phyloP scores from a whole-genome alignment of 2,329 filamentous ascomycete genomes.

The Pseudogymnoascus sp. region DNA sequence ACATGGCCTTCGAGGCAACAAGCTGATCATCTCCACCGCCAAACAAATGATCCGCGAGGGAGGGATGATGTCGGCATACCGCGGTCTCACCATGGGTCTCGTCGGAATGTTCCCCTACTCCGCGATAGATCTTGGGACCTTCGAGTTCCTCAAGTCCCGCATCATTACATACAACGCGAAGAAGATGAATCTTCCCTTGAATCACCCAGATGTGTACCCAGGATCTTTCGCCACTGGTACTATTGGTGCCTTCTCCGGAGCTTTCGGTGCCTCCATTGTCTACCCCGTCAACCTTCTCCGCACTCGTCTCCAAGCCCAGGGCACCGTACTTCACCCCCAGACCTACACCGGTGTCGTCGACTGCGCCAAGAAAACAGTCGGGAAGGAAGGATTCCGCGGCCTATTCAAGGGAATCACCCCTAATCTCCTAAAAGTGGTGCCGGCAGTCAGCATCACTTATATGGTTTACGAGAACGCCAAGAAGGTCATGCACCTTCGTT shows the following conservation, averaged over 20 bases:
- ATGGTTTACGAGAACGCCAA: conserved; percentile 90
- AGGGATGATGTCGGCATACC: conserved; percentile 71
- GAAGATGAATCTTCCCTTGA: conserved; percentile 63
- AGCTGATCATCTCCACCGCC: conserved; percentile 73
- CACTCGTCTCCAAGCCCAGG: conserved; percentile 87
- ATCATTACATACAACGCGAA: conserved; percentile 65
- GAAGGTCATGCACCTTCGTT: conserved; percentile 44
- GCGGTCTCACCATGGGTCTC: conserved; percentile 86
- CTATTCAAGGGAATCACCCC: conserved; percentile 93
- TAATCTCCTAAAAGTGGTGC: conserved; percentile 91
- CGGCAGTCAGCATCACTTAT: conserved; percentile 91
- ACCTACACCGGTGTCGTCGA: conserved; percentile 90
- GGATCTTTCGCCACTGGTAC: conserved; percentile 78
- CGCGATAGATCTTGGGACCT: conserved; percentile 91
- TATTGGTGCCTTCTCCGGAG: conserved; percentile 85
- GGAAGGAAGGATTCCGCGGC: conserved; percentile 74
- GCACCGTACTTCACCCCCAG: conserved; percentile 80
- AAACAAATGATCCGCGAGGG: conserved; percentile 77
- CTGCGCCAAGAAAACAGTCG: conserved; percentile 73
- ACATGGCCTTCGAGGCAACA: conserved; percentile 74
- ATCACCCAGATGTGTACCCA: conserved; percentile 61
- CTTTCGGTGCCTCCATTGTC: conserved; percentile 85
- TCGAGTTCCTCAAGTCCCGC: conserved; percentile 78
- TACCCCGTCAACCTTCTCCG: conserved; percentile 92
- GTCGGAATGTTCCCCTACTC: conserved; percentile 97